Evolutionary conservation across 1,139 yeast genomes (phyloP).

Genomic region (Yamadazyma epiphylla): DNA sequence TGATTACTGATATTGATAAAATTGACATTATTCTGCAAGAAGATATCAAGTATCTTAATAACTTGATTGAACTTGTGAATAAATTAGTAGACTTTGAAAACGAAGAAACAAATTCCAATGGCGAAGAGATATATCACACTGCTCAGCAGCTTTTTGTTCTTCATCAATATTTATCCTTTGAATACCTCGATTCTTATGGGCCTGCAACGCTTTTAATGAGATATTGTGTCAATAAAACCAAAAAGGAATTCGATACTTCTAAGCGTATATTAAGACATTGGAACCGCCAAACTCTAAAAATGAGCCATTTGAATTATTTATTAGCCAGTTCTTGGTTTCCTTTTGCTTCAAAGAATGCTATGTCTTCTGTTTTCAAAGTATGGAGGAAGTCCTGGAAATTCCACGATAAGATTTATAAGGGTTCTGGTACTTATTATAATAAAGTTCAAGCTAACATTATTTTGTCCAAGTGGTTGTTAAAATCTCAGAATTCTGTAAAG

Average conservation of each 20-base stretch:
- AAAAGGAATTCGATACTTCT: conserved; percentile 3
- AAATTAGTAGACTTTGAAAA: conserved; percentile 28
- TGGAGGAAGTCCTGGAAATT: conserved; percentile 8
- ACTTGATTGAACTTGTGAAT: conserved; percentile 19
- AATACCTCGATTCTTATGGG: conserved; percentile 1
- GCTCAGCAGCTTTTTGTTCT: conserved; percentile 19
- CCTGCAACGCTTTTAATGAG: conserved; percentile 26
- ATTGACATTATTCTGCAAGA: conserved; percentile 14
- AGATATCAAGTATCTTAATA: conserved; percentile 22
- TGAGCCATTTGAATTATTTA: conserved; percentile 8
- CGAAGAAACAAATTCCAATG: conserved; percentile 18
- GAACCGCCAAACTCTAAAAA: conserved; percentile 12
- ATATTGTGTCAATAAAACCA: conserved; percentile 17
- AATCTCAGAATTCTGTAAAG: neutral
- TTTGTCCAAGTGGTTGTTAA: conserved; percentile 9
- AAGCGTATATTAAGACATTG: conserved; percentile 12
- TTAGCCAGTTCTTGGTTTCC: conserved; percentile 9
- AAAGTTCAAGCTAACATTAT: conserved; percentile 8
- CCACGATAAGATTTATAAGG: conserved; percentile 4
- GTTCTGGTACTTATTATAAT: conserved; percentile 9
- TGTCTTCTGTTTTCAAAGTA: conserved; percentile 1
- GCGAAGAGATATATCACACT: conserved; percentile 18
- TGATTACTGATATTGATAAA: conserved; percentile 15
- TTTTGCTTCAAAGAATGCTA: neutral
- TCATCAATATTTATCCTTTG: conserved; percentile 16